Evolutionary conservation across 108 stramenopile genomes (phyloP), one percentile per base, ranked within the genome.

Genomic region (Nitzschia inconspicua): DNA sequence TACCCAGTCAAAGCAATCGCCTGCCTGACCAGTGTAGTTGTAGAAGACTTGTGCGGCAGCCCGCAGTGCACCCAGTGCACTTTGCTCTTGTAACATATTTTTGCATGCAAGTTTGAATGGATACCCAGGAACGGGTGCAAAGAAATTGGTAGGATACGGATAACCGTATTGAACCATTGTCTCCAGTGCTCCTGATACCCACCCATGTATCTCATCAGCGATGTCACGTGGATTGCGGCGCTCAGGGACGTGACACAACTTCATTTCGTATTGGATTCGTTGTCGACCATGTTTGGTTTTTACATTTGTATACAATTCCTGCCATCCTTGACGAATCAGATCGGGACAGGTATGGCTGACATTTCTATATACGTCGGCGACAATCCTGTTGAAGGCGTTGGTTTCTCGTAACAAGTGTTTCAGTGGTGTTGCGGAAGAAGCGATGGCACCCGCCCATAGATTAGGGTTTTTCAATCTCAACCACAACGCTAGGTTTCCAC

Each of bases 401-500:
- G 70, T 43, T 29, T 72, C 70, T 65, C 70, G 44, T 3, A 72
- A 37, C 50, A 72, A 60, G 50, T 72, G 70, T n/a, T 83, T 77
- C 7, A 82, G 68, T 3, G 83, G 65, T 13, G 83, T 83, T 16
- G 83, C 83, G 11, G 78, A 79, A 20, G 61, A 67, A 7, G 92
- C 85, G 23, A 93, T 56, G 18, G 85, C 84, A 9, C 88, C 92
- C 14, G 60, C 68, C 42, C 82, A 82, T 8, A 81, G 28, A 44
- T 78, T 65, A 32, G 92, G 89, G 61, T 93, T 88, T 67, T 83
- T 86, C 16, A 87, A 43, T n/a, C 91, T 84, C 32, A 79, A 40
- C 79, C 86, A 86, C 7, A 84, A 20, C 8, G 91, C 83, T 18
- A 93, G 73, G 72, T 88, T 93, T 41, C 88, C 91, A 18, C 86